Conservation (phyloP, 2,329 filamentous ascomycete species). For the Thelonectria discophora region DNA sequence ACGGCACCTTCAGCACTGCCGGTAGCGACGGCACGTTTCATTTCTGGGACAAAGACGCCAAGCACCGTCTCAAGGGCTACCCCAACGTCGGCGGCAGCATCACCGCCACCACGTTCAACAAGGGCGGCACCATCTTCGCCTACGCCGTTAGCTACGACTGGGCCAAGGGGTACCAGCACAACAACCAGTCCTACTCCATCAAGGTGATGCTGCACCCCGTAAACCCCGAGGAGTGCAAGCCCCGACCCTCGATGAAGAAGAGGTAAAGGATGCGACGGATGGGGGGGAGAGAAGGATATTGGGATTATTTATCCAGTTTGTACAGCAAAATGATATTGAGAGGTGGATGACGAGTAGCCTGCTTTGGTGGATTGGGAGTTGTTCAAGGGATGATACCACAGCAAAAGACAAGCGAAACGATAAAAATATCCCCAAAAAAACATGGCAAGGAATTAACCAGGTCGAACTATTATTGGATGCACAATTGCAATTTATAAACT, state of each 20-base stretch:
- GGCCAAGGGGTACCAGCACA: slow-evolving; percentile 93
- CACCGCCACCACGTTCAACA: slow-evolving; percentile 90
- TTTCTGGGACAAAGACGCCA: slow-evolving; percentile 94
- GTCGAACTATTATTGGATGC: slow-evolving; percentile 10
- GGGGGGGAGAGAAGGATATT: slow-evolving; percentile 8
- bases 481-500: slow-evolving; percentile 4
- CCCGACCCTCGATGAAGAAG: slow-evolving; percentile 67
- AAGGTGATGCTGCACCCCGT: slow-evolving; percentile 90
- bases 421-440: slow-evolving; percentile 16
- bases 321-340: slow-evolving; percentile 26
- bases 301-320: slow-evolving; percentile 29
- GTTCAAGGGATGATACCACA: slow-evolving; percentile 45
- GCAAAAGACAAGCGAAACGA: slow-evolving; percentile 24
- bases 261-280: slow-evolving; percentile 50
- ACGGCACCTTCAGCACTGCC: slow-evolving; percentile 98
- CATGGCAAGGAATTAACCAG: slow-evolving; percentile 12
- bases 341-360: slow-evolving; percentile 9
- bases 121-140: slow-evolving; percentile 82
- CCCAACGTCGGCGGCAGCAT: slow-evolving; percentile 87
- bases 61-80: slow-evolving; percentile 90
- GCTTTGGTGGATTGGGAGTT: slow-evolving; percentile 28
- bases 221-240: slow-evolving; percentile 68
- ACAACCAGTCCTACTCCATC: slow-evolving; percentile 76
- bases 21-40: slow-evolving; percentile 96
- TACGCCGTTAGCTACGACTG: slow-evolving; percentile 97